A percentile compares a stretch with the other conserved stretches of the same genome.
Conservation (phyloP, 192 early-diverging fungal species). For the Backusella parvicylindrica region DNA sequence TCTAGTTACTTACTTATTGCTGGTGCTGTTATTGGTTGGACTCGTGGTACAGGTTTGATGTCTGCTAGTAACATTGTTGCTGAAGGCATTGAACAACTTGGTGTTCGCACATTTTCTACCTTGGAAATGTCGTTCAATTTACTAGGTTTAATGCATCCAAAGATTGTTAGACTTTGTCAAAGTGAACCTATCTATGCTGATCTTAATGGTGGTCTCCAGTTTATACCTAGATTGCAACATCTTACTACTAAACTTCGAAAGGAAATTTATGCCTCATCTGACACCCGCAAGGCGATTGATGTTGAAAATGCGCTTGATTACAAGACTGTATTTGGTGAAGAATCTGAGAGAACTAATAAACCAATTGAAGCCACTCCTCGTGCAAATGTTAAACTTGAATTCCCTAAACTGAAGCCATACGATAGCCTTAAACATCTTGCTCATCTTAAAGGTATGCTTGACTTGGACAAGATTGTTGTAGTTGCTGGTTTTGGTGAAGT, state of each 20-base stretch:
- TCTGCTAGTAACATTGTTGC: conserved; percentile 85
- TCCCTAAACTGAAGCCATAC: conserved; percentile 64
- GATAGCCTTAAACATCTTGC: conserved; percentile 61
- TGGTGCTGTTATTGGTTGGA: conserved; percentile 97
- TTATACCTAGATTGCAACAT: conserved; percentile 80
- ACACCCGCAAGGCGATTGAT: conserved; percentile 81
- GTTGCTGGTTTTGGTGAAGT: conserved; percentile 93
- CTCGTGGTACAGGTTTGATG: conserved; percentile 96
- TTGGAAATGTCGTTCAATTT: conserved; percentile 94
- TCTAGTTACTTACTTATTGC: conserved; percentile 80
- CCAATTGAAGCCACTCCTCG: conserved; percentile 71
- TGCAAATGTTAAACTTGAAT: conserved; percentile 82
- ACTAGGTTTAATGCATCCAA: conserved; percentile 80
- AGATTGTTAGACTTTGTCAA: conserved; percentile 67
- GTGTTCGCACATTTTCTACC: conserved; percentile 91
- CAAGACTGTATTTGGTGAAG: conserved; percentile 70
- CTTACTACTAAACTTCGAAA: conserved; percentile 69
- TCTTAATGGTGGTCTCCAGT: conserved; percentile 87
- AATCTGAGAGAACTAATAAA: conserved; percentile 56
- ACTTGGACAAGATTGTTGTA: conserved; percentile 91
- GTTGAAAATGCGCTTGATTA: conserved; percentile 76
- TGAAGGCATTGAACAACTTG: conserved; percentile 81
- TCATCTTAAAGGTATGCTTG: conserved; percentile 71
- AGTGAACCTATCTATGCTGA: conserved; percentile 87
- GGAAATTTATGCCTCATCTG: conserved; percentile 77